Conservation (phyloP, 345 rosid species). For the Eucalyptus regnans region DNA sequence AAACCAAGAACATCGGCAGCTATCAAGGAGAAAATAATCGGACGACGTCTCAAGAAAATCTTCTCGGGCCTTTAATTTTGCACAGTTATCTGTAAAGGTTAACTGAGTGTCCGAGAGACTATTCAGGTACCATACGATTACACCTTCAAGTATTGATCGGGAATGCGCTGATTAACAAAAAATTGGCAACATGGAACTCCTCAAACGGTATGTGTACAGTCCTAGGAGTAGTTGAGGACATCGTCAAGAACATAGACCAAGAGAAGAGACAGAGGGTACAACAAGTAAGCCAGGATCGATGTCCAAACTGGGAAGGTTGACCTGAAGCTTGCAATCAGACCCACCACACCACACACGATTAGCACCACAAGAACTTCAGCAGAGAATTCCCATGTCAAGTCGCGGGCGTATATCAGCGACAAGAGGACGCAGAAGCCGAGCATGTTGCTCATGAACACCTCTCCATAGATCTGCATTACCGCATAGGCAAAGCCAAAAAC, state of each 20-base stretch:
- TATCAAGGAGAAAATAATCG: neutral
- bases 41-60: neutral
- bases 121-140: neutral
- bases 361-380: conserved; percentile 15
- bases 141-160: neutral
- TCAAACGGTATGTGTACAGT: neutral
- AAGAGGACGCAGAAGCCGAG: conserved; percentile 4
- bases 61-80: neutral
- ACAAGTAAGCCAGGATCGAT: conserved; percentile 7
- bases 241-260: conserved; percentile 15
- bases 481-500: neutral
- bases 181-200: neutral
- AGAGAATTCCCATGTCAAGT: conserved; percentile 20
- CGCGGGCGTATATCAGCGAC: conserved; percentile 13
- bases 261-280: conserved; percentile 23
- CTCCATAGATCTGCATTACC: conserved; percentile 22
- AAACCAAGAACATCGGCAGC: neutral
- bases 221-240: neutral
- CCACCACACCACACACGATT: conserved; percentile 6
- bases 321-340: conserved; percentile 10
- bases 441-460: conserved; percentile 21
- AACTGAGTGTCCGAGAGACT: neutral
- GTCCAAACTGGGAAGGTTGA: conserved; percentile 20
- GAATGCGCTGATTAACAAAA: neutral
- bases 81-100: neutral